Evolutionary conservation across 1,284 basidiomycete species (phyloP).

Genomic region (Termitomyces sp.): DNA sequence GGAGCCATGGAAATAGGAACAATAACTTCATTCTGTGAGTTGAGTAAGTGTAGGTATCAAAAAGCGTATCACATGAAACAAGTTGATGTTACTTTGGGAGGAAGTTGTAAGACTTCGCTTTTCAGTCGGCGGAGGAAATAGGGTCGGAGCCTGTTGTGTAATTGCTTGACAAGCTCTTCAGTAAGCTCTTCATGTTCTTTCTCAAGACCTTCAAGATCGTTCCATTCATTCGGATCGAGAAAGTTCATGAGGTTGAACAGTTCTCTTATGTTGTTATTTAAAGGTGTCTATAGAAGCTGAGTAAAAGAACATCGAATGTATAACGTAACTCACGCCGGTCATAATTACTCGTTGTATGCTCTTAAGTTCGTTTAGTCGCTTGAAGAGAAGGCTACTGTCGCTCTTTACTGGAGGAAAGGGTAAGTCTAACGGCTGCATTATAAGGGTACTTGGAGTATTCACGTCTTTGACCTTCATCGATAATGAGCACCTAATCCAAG

Average conservation of each 20-base stretch:
- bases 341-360: conserved; percentile 83
- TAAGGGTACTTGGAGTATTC: conserved; percentile 28
- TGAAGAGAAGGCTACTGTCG: conserved; percentile 78
- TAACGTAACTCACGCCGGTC: conserved; percentile 61
- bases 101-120: conserved; percentile 86
- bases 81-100: conserved; percentile 67
- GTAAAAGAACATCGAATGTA: conserved; percentile 1
- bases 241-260: conserved; percentile 95
- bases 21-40: conserved; percentile 75
- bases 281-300: conserved; percentile 61
- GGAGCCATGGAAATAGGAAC: conserved; percentile 88
- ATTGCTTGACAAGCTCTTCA: conserved; percentile 72
- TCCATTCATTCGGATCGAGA: conserved; percentile 75
- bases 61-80: neutral
- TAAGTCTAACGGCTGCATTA: neutral
- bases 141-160: conserved; percentile 77
- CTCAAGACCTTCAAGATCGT: conserved; percentile 66
- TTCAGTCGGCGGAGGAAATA: conserved; percentile 94
- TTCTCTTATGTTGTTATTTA: conserved; percentile 96
- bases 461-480: conserved; percentile 93
- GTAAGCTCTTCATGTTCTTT: conserved; percentile 71
- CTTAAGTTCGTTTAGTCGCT: conserved; percentile 75
- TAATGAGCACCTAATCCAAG: conserved; percentile 54
- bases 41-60: conserved; percentile 4
- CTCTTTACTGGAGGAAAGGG: conserved; percentile 60